A percentile compares a stretch with the other conserved stretches of the same genome.
phyloP scores from a whole-genome alignment of 116 monocot species.

The Zostera marina region DNA sequence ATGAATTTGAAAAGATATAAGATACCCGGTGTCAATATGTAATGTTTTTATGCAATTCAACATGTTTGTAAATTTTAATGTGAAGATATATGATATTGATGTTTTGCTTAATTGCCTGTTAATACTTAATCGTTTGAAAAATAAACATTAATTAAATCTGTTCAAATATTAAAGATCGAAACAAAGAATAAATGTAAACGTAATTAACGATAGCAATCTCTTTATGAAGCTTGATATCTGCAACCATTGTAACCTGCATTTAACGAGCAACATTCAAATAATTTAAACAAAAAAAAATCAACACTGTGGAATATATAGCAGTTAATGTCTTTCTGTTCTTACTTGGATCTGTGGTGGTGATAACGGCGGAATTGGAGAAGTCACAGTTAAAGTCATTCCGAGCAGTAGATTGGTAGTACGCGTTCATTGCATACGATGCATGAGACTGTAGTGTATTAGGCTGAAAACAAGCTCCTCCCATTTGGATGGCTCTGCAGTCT shows the following conservation, averaged over 20 bases:
- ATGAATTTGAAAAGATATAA: too few species aligned
- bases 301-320: not conserved
- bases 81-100: too few species aligned
- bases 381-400: conserved; percentile 50
- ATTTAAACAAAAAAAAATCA: not conserved
- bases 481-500: conserved; percentile 49
- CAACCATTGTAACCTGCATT: conserved; percentile 3
- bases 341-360: conserved; percentile 60
- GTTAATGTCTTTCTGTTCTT: not conserved
- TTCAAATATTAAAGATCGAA: too few species aligned
- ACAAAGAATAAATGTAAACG: too few species aligned
- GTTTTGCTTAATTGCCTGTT: too few species aligned
- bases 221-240: not conserved
- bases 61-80: too few species aligned
- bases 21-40: too few species aligned
- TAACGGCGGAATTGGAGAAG: conserved; percentile 31
- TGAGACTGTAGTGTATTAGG: conserved; percentile 48
- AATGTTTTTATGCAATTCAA: too few species aligned
- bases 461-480: conserved; percentile 43
- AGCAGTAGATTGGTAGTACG: conserved; percentile 53
- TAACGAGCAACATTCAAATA: not conserved
- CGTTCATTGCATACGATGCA: conserved; percentile 69
- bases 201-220: not conserved
- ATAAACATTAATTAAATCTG: too few species aligned
- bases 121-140: too few species aligned